Conservation (phyloP, 768 basidiomycete genomes). For the Boletus huronensis region DNA sequence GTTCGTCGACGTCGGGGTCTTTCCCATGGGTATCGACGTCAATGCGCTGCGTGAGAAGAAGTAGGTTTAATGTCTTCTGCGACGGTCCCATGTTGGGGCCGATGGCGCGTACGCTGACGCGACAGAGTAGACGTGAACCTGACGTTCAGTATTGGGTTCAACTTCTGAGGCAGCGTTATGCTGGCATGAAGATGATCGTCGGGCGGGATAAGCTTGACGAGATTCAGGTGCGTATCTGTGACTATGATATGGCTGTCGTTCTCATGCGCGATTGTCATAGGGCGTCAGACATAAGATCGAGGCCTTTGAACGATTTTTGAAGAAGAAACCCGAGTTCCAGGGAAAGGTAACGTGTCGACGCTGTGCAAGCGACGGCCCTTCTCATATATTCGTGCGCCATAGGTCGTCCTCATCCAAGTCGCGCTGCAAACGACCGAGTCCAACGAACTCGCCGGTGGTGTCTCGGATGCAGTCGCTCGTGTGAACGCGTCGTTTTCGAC, state of each 20-base stretch:
- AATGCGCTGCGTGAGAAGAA: slow-evolving; percentile 60
- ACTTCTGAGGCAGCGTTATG: slow-evolving; percentile 74
- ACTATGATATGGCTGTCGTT: not conserved
- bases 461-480: slow-evolving; percentile 68
- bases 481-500: slow-evolving; percentile 83
- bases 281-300: slow-evolving; percentile 81
- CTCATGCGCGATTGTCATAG: slow-evolving; percentile 20
- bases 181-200: slow-evolving; percentile 83
- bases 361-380: not conserved
- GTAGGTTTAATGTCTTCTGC: slow-evolving; percentile 34
- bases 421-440: slow-evolving; percentile 78
- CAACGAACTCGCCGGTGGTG: slow-evolving; percentile 70
- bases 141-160: slow-evolving; percentile 84
- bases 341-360: slow-evolving; percentile 48
- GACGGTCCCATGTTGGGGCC: not conserved
- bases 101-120: slow-evolving; percentile 8
- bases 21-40: slow-evolving; percentile 89
- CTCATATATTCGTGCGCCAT: not conserved
- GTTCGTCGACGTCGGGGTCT: slow-evolving; percentile 84
- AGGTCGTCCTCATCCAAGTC: slow-evolving; percentile 84
- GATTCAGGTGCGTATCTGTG: slow-evolving; percentile 48
- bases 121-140: slow-evolving; percentile 50
- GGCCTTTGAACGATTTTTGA: slow-evolving; percentile 80
- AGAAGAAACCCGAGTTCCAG: slow-evolving; percentile 74
- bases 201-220: slow-evolving; percentile 89